Conservation (phyloP, 1,284 basidiomycete genomes). For the Trichosporon coremiiforme region DNA sequence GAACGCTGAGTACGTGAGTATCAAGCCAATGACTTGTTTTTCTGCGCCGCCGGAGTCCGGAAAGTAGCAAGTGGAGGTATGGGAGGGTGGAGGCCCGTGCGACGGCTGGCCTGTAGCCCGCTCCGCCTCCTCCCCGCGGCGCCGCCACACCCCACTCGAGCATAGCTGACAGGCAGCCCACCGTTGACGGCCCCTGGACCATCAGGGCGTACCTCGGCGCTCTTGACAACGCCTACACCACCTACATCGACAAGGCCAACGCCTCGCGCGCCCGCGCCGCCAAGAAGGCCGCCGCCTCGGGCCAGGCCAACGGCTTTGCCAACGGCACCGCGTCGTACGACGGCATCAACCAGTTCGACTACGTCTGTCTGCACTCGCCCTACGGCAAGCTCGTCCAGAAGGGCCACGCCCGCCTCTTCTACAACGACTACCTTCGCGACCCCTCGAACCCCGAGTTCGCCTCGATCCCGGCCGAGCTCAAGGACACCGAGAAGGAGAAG, state of each 20-base stretch:
- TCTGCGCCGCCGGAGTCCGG: neutral
- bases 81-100: slow-evolving; percentile 3
- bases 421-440: slow-evolving; percentile 77
- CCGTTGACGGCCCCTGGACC: slow-evolving; percentile 95
- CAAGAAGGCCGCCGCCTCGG: slow-evolving; percentile 47
- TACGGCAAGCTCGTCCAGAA: slow-evolving; percentile 99
- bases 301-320: slow-evolving; percentile 36
- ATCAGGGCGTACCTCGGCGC: slow-evolving; percentile 94
- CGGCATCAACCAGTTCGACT: slow-evolving; percentile 81
- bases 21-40: neutral
- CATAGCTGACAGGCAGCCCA: slow-evolving; percentile 64
- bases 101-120: neutral
- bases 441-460: slow-evolving; percentile 75
- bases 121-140: slow-evolving; percentile 3
- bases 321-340: slow-evolving; percentile 38
- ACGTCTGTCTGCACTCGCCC: slow-evolving; percentile 88
- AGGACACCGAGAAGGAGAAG: slow-evolving; percentile 67
- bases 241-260: slow-evolving; percentile 81
- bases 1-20: slow-evolving; percentile 57
- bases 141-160: slow-evolving; percentile 27
- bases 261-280: slow-evolving; percentile 58
- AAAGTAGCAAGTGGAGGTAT: neutral
- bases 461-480: slow-evolving; percentile 70
- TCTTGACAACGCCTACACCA: slow-evolving; percentile 84
- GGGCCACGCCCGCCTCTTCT: slow-evolving; percentile 82